Evolutionary conservation across 345 rosid species (phyloP).

Genomic region (Citrus cavaleriei): DNA sequence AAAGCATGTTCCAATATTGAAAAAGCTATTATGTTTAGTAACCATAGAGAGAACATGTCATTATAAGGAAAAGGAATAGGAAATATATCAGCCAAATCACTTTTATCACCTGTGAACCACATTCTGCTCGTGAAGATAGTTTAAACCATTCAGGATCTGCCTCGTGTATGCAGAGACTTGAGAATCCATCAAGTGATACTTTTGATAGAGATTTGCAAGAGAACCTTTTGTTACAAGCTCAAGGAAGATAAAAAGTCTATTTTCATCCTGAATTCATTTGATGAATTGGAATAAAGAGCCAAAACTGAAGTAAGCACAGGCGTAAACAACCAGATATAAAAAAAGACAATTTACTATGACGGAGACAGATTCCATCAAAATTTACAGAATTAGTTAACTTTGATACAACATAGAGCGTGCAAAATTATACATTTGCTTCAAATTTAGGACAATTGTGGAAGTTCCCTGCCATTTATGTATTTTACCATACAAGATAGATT

Average conservation of each 20-base stretch:
- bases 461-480: not conserved
- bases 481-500: not conserved
- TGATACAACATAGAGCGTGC: not conserved
- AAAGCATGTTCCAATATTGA: not conserved
- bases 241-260: constrained; percentile 73
- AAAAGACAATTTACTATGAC: not conserved
- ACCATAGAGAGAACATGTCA: not conserved
- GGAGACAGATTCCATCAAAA: not conserved
- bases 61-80: not conserved
- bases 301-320: not conserved
- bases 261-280: constrained; percentile 50
- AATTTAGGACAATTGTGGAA: not conserved
- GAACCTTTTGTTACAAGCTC: constrained; percentile 84
- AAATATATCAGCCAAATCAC: not conserved
- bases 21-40: not conserved
- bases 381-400: not conserved
- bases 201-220: constrained; percentile 56
- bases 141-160: constrained; percentile 74
- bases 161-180: constrained; percentile 72
- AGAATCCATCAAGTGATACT: constrained; percentile 57
- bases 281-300: not conserved
- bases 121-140: constrained; percentile 74
- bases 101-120: constrained; percentile 73
- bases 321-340: not conserved
- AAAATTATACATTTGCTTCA: not conserved